Percentiles rank a stretch among this genome's conserved stretches.
phyloP scores from a whole-genome alignment of 2,329 filamentous ascomycete genomes.

The Xylaria arbuscula region DNA sequence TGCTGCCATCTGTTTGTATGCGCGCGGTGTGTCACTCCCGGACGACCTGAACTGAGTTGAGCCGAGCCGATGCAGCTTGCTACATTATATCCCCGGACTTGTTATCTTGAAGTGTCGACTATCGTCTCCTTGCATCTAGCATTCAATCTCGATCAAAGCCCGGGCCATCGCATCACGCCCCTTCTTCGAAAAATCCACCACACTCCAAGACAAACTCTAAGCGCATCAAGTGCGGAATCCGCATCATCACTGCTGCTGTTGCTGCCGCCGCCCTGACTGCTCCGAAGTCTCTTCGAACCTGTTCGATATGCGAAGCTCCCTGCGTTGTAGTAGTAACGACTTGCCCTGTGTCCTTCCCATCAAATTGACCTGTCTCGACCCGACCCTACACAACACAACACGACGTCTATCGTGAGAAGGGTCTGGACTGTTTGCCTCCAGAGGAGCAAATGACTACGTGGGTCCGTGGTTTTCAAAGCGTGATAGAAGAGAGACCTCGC shows the following conservation, averaged over 20 bases:
- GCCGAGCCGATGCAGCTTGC: not conserved
- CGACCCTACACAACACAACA: not conserved
- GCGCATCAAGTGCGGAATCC: not conserved
- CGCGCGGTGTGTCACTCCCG: conserved; percentile 10
- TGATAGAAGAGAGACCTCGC: not conserved
- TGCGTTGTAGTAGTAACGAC: conserved; percentile 17
- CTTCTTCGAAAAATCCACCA: not conserved
- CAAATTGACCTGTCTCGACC: conserved; percentile 7
- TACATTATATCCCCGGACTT: not conserved
- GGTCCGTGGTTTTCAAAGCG: not conserved
- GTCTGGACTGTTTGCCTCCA: not conserved
- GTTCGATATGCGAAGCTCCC: conserved; percentile 32
- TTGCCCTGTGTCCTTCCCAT: conserved; percentile 4
- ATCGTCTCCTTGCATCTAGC: not conserved
- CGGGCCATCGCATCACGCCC: not conserved
- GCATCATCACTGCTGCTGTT: not conserved
- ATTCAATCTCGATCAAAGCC: not conserved
- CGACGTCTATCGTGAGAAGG: not conserved
- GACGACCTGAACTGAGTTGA: not conserved
- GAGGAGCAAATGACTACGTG: not conserved
- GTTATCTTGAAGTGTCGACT: conserved; percentile 10
- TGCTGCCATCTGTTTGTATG: conserved; percentile 8
- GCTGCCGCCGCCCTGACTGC: not conserved
- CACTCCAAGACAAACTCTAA: not conserved
- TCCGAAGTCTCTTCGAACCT: not conserved